A percentile compares a stretch with the other conserved stretches of the same genome.
Evolutionary conservation across 2,329 filamentous ascomycete species (phyloP).

Genomic region (Xylaria sp.): DNA sequence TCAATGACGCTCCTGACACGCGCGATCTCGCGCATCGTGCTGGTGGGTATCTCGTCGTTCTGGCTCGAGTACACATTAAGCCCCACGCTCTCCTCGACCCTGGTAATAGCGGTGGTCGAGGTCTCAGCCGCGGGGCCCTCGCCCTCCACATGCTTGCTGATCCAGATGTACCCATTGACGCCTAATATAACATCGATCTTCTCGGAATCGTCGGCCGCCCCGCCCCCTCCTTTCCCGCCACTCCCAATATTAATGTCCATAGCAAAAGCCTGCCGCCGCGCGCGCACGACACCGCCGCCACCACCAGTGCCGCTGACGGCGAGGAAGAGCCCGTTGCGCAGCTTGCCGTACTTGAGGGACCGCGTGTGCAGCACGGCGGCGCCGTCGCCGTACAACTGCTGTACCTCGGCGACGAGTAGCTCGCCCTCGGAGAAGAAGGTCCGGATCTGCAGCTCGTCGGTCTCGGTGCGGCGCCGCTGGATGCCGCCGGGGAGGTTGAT

Average conservation of each 20-base stretch:
- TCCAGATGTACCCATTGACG: slow-evolving; percentile 98
- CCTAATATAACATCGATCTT: slow-evolving; percentile 89
- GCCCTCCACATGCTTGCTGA: slow-evolving; percentile 82
- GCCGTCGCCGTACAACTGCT: slow-evolving; percentile 87
- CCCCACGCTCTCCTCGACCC: slow-evolving; percentile 87
- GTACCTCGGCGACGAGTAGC: slow-evolving; percentile 92
- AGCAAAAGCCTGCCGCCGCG: slow-evolving; percentile 88
- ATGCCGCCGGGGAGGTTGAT: slow-evolving; percentile 98
- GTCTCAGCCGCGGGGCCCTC: slow-evolving; percentile 59
- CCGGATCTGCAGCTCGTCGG: slow-evolving; percentile 96
- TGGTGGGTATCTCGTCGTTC: slow-evolving; percentile 83
- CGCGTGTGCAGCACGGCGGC: slow-evolving; percentile 90
- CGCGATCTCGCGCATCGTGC: slow-evolving; percentile 88
- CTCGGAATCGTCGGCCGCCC: slow-evolving; percentile 58
- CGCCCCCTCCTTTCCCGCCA: slow-evolving; percentile 40
- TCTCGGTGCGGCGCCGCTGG: slow-evolving; percentile 88
- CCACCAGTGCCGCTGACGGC: slow-evolving; percentile 84
- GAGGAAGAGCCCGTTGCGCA: slow-evolving; percentile 92
- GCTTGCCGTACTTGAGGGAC: slow-evolving; percentile 91
- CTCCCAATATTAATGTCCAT: slow-evolving; percentile 62
- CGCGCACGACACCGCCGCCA: slow-evolving; percentile 85
- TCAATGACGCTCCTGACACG: slow-evolving; percentile 83
- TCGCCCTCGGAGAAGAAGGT: slow-evolving; percentile 98
- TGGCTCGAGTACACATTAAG: slow-evolving; percentile 93
- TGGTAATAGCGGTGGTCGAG: slow-evolving; percentile 74